Percentiles rank a stretch among this genome's conserved stretches.
Conservation (phyloP, 1,284 basidiomycete genomes). For the Caloboletus inedulis region DNA sequence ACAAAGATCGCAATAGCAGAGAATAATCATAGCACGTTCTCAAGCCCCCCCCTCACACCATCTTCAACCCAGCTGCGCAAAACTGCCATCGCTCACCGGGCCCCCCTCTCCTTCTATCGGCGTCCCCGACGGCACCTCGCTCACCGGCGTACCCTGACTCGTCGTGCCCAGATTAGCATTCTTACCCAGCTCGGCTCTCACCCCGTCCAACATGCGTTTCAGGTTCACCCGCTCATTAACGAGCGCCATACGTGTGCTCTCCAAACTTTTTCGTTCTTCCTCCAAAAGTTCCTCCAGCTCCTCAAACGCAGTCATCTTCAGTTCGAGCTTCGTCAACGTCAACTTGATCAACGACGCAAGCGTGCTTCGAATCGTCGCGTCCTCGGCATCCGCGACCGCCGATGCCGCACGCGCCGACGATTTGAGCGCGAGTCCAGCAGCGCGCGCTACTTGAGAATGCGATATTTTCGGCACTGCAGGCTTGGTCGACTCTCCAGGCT, state of each 20-base stretch:
- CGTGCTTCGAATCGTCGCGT: conserved; percentile 76
- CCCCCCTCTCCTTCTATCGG: conserved; percentile 42
- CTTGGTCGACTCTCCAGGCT: conserved; percentile 40
- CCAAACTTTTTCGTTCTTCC: conserved; percentile 74
- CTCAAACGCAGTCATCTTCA: conserved; percentile 92
- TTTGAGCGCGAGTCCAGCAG: conserved; percentile 81
- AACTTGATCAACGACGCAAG: conserved; percentile 87
- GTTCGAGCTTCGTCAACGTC: conserved; percentile 89
- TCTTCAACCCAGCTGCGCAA: conserved; percentile 41
- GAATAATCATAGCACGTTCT: conserved; percentile 27
- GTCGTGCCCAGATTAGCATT: conserved; percentile 47
- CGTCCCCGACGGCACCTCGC: conserved; percentile 44
- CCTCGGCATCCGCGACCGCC: conserved; percentile 82
- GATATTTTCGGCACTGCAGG: conserved; percentile 55
- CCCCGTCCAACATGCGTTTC: conserved; percentile 63
- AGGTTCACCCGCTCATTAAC: conserved; percentile 64
- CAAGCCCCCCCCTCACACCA: neutral
- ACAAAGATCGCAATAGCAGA: conserved; percentile 21
- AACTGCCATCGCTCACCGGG: conserved; percentile 45
- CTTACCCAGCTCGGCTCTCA: conserved; percentile 59
- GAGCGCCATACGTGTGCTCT: conserved; percentile 66
- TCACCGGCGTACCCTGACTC: conserved; percentile 54
- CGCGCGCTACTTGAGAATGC: conserved; percentile 74
- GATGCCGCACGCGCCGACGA: conserved; percentile 88
- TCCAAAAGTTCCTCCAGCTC: conserved; percentile 87